Evolutionary conservation across 2,329 filamentous ascomycete genomes (phyloP).

Genomic region (Pyrenochaeta sp.): DNA sequence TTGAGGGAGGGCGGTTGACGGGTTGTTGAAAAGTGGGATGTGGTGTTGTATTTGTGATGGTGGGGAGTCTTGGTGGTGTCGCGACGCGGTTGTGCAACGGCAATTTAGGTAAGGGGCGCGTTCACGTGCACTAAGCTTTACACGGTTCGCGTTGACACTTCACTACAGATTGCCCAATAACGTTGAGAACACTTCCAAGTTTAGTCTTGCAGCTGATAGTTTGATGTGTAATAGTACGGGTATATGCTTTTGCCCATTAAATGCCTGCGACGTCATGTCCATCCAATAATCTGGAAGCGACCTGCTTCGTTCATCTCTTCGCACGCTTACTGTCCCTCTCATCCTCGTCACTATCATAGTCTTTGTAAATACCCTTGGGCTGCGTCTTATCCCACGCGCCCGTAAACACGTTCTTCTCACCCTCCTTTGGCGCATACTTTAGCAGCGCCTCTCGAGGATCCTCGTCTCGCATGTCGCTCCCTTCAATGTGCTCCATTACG

Average conservation of each 20-base stretch:
- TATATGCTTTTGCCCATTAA: conserved; percentile 14
- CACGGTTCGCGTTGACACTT: background rate
- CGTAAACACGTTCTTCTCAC: conserved; percentile 94
- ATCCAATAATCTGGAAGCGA: conserved; percentile 11
- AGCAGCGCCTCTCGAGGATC: conserved; percentile 92
- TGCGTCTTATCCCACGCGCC: conserved; percentile 93
- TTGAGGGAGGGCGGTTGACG: conserved; percentile 1
- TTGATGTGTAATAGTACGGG: conserved; percentile 6
- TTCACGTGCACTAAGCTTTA: conserved; percentile 14
- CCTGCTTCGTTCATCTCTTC: conserved; percentile 23
- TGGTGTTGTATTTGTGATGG: conserved; percentile 15
- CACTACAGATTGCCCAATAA: no score
- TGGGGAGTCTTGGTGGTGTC: conserved; percentile 9
- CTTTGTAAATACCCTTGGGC: conserved; percentile 89
- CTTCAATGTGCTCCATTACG: conserved; percentile 85
- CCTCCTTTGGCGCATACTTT: conserved; percentile 92
- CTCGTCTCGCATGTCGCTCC: conserved; percentile 93
- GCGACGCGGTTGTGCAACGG: conserved; percentile 26
- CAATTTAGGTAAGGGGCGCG: conserved; percentile 2
- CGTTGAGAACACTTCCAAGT: background rate
- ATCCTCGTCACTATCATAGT: conserved; percentile 85
- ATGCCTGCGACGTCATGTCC: conserved; percentile 21
- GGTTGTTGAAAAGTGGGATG: background rate
- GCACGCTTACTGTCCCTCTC: conserved; percentile 71
- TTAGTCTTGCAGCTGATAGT: background rate